phyloP scores from a whole-genome alignment of 75 land plant species.

The Chamaecyparis obtusa region DNA sequence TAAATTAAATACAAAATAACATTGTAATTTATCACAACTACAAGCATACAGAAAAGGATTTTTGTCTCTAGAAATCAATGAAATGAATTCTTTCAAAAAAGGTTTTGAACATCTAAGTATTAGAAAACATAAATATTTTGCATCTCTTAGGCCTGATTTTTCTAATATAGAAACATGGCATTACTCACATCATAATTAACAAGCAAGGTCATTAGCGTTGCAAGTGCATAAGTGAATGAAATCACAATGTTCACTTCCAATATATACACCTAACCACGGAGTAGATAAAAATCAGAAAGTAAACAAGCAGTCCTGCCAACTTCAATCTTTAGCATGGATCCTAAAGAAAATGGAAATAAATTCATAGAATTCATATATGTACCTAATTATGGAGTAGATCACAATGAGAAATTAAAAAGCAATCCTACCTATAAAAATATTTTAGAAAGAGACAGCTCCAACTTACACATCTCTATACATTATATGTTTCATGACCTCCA shows the following conservation, averaged over 20 bases:
- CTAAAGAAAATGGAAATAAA: neutral
- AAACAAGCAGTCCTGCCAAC: no score
- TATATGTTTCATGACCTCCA: neutral
- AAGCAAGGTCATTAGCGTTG: no score
- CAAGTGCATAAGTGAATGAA: neutral
- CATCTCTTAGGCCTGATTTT: neutral
- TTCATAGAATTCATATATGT: neutral
- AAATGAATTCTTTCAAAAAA: no score
- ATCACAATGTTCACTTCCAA: no score
- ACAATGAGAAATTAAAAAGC: neutral
- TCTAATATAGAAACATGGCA: neutral
- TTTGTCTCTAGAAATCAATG: neutral
- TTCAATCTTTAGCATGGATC: neutral
- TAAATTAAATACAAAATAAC: neutral
- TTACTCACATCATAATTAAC: neutral
- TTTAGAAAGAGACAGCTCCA: neutral
- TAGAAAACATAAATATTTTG: neutral
- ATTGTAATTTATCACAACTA: neutral
- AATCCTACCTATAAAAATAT: neutral
- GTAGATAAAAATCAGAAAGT: no score
- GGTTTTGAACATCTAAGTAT: neutral
- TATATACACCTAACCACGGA: no score
- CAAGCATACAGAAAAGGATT: neutral
- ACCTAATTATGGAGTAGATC: neutral
- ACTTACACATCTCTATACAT: neutral